Conservation (phyloP, 345 rosid species). For the Orychophragmus violaceus region DNA sequence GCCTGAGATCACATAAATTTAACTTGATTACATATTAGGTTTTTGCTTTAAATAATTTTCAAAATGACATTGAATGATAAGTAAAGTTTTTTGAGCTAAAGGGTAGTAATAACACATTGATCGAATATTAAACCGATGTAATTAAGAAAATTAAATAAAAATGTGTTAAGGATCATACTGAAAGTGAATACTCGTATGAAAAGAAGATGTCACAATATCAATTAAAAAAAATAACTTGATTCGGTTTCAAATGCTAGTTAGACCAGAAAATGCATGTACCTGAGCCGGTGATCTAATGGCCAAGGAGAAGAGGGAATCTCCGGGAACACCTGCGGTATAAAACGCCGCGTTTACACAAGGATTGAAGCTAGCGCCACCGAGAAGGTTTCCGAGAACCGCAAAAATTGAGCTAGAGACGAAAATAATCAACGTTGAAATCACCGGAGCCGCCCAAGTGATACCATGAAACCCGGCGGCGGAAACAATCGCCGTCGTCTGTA, state of each 20-base stretch:
- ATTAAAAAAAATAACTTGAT: too few relatives aligned
- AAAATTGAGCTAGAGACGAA: slow-evolving; percentile 62
- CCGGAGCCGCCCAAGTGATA: slow-evolving; percentile 42
- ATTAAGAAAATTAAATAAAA: neutral
- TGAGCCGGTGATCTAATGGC: slow-evolving; percentile 88
- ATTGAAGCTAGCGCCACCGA: slow-evolving; percentile 95
- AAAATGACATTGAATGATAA: too few relatives aligned
- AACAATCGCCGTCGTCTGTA: slow-evolving; percentile 47
- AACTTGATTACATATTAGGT: too few relatives aligned
- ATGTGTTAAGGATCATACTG: neutral
- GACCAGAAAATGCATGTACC: slow-evolving; percentile 36
- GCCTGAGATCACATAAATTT: slow-evolving; percentile 41
- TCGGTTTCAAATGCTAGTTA: slow-evolving; percentile 3
- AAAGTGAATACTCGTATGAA: too few relatives aligned
- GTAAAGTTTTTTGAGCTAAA: neutral
- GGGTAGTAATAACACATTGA: neutral
- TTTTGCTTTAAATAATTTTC: neutral
- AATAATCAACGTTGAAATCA: slow-evolving; percentile 49
- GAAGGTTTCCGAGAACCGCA: slow-evolving; percentile 39
- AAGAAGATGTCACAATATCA: too few relatives aligned
- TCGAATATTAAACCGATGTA: neutral
- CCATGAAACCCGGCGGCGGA: slow-evolving; percentile 44
- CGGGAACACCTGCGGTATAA: slow-evolving; percentile 75
- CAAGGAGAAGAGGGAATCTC: slow-evolving; percentile 73
- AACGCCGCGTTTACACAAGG: slow-evolving; percentile 82